A percentile compares a stretch with the other conserved stretches of the same genome.
Conservation (phyloP, 2,329 filamentous ascomycete genomes). For the Phyllosticta citribraziliensis region DNA sequence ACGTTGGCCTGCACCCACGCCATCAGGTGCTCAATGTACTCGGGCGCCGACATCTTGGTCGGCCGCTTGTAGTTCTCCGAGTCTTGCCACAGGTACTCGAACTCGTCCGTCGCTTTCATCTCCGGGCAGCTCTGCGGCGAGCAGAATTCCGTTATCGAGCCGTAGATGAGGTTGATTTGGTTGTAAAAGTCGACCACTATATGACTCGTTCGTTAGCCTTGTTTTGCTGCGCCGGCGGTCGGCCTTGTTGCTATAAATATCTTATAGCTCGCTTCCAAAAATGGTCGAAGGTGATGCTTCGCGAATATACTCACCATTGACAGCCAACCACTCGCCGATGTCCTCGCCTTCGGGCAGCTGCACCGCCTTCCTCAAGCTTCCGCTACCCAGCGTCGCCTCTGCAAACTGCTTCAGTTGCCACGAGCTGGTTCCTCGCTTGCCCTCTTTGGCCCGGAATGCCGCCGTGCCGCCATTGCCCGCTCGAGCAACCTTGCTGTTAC, state of each 20-base stretch:
- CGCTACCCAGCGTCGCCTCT: slow-evolving; percentile 89
- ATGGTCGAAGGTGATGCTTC: background rate
- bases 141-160: slow-evolving; percentile 98
- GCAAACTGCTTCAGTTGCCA: slow-evolving; percentile 97
- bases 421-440: slow-evolving; percentile 75
- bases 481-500: slow-evolving; percentile 8
- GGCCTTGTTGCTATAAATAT: slow-evolving; percentile 18
- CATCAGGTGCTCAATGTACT: slow-evolving; percentile 98
- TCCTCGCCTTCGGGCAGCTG: slow-evolving; percentile 96
- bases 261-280: background rate
- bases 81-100: slow-evolving; percentile 99
- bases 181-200: slow-evolving; percentile 99
- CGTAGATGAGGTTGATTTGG: slow-evolving; percentile 97
- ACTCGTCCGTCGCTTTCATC: slow-evolving; percentile 99
- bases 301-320: slow-evolving; percentile 63
- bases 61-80: slow-evolving; percentile 86
- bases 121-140: slow-evolving; percentile 94
- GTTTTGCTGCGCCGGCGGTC: background rate
- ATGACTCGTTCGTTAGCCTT: slow-evolving; percentile 12
- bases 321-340: slow-evolving; percentile 94
- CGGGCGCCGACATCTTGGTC: slow-evolving; percentile 94
- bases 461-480: slow-evolving; percentile 39
- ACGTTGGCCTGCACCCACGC: slow-evolving; percentile 91
- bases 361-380: slow-evolving; percentile 90
- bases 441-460: slow-evolving; percentile 80